Evolutionary conservation across 2,329 filamentous ascomycete species (phyloP).

Genomic region (Ceratocystis papillata): DNA sequence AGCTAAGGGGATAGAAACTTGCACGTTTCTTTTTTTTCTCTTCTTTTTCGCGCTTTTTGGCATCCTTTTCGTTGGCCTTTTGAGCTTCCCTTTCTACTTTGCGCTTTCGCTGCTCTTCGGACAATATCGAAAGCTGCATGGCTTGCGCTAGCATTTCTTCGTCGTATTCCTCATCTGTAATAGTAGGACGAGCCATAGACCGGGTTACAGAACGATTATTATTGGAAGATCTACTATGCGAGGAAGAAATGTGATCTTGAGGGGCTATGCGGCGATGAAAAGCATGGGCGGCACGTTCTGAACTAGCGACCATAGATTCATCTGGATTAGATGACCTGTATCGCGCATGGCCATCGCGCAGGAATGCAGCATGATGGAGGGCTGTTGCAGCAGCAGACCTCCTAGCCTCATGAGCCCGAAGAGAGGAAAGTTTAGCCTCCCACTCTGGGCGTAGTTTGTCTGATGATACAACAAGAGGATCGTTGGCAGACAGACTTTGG

Average conservation of each 20-base stretch:
- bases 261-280: not conserved
- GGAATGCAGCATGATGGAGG: slow-evolving; percentile 84
- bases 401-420: slow-evolving; percentile 72
- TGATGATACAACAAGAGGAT: slow-evolving; percentile 79
- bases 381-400: slow-evolving; percentile 88
- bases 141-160: slow-evolving; percentile 99
- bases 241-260: not conserved
- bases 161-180: slow-evolving; percentile 66
- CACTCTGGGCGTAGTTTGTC: slow-evolving; percentile 90
- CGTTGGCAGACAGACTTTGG: slow-evolving; percentile 64
- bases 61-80: slow-evolving; percentile 66
- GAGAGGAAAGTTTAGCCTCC: slow-evolving; percentile 77
- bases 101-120: slow-evolving; percentile 82
- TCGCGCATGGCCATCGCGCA: slow-evolving; percentile 49
- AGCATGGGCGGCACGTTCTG: not conserved
- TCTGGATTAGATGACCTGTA: not conserved
- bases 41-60: slow-evolving; percentile 80
- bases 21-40: slow-evolving; percentile 68
- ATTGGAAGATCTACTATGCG: not conserved
- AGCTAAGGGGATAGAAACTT: slow-evolving; percentile 34
- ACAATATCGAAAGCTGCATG: slow-evolving; percentile 77
- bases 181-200: slow-evolving; percentile 10
- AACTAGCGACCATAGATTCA: not conserved
- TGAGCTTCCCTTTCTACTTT: slow-evolving; percentile 70
- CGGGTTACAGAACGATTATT: not conserved